These are phyloP conservation scores for Melastoma malabathricum DNA, from an alignment of 345 rosid species.

Conservation along the genomic window DNA sequence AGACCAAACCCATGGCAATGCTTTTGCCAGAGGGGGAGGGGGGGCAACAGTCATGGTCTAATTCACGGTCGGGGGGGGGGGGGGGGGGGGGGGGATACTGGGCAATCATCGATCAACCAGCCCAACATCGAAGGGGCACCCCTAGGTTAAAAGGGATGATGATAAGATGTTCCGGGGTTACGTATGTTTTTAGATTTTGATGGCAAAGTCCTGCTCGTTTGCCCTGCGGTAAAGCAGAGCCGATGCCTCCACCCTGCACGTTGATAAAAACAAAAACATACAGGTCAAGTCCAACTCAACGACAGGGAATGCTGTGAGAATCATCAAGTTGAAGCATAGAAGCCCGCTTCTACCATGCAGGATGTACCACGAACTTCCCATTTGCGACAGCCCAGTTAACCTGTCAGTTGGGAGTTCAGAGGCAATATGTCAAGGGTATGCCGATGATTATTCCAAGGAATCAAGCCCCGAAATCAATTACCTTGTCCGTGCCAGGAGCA, in stretches of 20 bases:
- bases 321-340: conserved; percentile 1
- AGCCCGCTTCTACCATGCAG: not conserved
- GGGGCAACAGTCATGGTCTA: too few species aligned
- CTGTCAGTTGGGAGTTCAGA: too few species aligned
- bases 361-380: too few species aligned
- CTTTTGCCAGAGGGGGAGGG: too few species aligned
- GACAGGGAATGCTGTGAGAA: not conserved
- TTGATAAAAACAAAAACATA: conserved; percentile 1
- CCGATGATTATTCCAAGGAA: not conserved
- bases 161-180: not conserved
- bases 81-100: too few species aligned
- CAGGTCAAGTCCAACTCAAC: not conserved
- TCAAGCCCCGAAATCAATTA: conserved; percentile 8
- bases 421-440: too few species aligned
- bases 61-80: too few species aligned
- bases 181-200: conserved; percentile 37
- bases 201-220: conserved; percentile 68
- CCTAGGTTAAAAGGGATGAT: too few species aligned
- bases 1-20: too few species aligned
- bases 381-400: too few species aligned
- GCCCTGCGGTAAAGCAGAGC: conserved; percentile 95
- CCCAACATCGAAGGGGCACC: too few species aligned
- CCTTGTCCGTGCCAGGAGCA: conserved; percentile 97
- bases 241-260: conserved; percentile 97
- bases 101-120: too few species aligned